phyloP scores from a whole-genome alignment of 2,329 filamentous ascomycete species.

The Beauveria sp. region DNA sequence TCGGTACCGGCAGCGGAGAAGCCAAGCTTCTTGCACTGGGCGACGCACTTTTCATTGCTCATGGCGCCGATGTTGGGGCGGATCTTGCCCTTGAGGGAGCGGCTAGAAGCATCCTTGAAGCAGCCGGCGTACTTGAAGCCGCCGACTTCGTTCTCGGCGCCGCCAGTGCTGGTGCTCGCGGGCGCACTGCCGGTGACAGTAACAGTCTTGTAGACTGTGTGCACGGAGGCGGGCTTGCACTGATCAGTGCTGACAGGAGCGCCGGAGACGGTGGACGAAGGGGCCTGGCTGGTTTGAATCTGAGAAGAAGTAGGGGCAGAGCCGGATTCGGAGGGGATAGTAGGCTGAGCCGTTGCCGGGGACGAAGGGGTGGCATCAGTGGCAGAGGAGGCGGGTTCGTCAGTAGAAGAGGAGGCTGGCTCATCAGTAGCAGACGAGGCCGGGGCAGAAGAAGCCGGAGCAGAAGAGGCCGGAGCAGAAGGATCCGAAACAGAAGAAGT shows the following conservation, averaged over 20 bases:
- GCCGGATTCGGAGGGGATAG: neutral
- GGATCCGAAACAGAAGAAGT: neutral
- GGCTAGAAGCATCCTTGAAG: constrained; percentile 30
- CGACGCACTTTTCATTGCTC: constrained; percentile 38
- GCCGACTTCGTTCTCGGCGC: constrained; percentile 11
- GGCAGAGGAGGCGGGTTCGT: neutral
- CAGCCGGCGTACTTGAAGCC: constrained; percentile 35
- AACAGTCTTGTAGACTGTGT: constrained; percentile 38
- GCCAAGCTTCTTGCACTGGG: constrained; percentile 36
- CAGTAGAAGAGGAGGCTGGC: neutral
- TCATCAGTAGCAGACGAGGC: neutral
- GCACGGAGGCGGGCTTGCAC: constrained; percentile 21
- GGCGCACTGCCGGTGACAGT: constrained; percentile 31
- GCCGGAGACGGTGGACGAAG: constrained; percentile 16
- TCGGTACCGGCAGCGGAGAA: constrained; percentile 42
- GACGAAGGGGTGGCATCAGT: neutral
- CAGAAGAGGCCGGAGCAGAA: neutral
- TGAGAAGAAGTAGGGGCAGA: neutral
- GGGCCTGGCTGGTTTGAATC: neutral
- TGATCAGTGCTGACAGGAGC: constrained; percentile 12
- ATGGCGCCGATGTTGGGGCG: constrained; percentile 35
- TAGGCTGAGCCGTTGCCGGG: neutral
- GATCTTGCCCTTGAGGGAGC: constrained; percentile 31
- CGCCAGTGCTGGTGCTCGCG: constrained; percentile 11
- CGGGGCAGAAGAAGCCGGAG: neutral